Conservation (phyloP, 176 grass and related monocot genomes). For the Hyparrhenia diplandra region DNA sequence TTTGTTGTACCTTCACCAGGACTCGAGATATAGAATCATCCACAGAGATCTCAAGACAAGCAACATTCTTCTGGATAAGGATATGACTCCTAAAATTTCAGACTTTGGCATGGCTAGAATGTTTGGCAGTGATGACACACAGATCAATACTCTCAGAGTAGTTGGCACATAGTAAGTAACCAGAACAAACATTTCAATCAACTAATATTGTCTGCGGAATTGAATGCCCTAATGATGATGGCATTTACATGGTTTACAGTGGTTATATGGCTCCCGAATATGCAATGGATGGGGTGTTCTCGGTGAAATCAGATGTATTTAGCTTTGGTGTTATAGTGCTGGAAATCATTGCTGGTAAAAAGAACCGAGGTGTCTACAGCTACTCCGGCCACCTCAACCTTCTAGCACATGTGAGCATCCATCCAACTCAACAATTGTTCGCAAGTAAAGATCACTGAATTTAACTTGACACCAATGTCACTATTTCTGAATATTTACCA, state of each 20-base stretch:
- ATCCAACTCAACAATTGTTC: not conserved
- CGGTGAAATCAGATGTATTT: constrained; percentile 69
- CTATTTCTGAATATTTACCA: not conserved
- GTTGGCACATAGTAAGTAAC: constrained; percentile 80
- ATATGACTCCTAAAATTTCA: constrained; percentile 75
- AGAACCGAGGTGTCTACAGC: constrained; percentile 48
- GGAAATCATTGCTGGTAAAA: constrained; percentile 53
- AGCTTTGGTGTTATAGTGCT: constrained; percentile 64
- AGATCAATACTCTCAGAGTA: constrained; percentile 60
- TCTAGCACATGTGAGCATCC: constrained; percentile 45
- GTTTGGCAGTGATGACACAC: constrained; percentile 44
- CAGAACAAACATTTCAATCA: not conserved
- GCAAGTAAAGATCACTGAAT: not conserved
- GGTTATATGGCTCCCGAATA: constrained; percentile 70
- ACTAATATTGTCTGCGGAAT: not conserved
- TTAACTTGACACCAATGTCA: not conserved
- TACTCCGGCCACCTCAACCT: constrained; percentile 44
- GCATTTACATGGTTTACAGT: constrained; percentile 5
- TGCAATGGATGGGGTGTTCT: constrained; percentile 64
- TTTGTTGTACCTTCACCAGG: constrained; percentile 74
- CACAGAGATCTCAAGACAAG: constrained; percentile 78
- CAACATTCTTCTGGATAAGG: constrained; percentile 74
- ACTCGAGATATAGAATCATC: constrained; percentile 72
- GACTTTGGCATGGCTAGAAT: constrained; percentile 87
- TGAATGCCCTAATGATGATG: not conserved